A percentile compares a stretch with the other conserved stretches of the same genome.
These are phyloP conservation scores for Nepenthes alata DNA, from an alignment of 179 eudicot species.

Conservation along the genomic window DNA sequence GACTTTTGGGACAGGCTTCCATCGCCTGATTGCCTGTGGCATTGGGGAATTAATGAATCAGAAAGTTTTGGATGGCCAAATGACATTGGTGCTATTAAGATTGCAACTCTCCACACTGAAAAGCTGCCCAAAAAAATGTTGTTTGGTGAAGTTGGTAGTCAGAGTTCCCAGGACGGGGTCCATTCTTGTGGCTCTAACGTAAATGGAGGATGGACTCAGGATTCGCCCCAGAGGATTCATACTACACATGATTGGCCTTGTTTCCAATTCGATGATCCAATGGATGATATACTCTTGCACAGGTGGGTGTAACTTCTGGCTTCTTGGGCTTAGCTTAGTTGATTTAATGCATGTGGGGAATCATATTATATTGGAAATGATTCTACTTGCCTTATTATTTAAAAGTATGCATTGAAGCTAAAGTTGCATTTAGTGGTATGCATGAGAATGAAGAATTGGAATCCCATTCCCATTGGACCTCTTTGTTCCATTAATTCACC, in stretches of 20 bases:
- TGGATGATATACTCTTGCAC: constrained; percentile 62
- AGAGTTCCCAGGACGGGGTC: constrained; percentile 13
- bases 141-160: constrained; percentile 21
- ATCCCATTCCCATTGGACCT: no score
- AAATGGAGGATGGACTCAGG: constrained; percentile 15
- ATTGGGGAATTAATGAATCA: constrained; percentile 32
- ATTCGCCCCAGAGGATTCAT: constrained; percentile 16
- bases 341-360: constrained; percentile 21
- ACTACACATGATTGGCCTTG: constrained; percentile 21
- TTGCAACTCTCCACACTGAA: constrained; percentile 9
- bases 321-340: constrained; percentile 24
- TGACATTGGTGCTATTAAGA: constrained; percentile 19
- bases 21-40: constrained; percentile 45
- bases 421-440: no score
- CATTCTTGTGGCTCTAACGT: constrained; percentile 20
- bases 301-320: constrained; percentile 25
- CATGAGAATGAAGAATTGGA: no score
- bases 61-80: constrained; percentile 27
- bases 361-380: neutral
- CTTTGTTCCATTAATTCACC: no score
- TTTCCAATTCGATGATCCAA: constrained; percentile 25
- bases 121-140: constrained; percentile 12
- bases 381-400: neutral
- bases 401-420: neutral
- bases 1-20: constrained; percentile 44